Conservation (phyloP, 805 yeast species). For the Komagataella pastoris region DNA sequence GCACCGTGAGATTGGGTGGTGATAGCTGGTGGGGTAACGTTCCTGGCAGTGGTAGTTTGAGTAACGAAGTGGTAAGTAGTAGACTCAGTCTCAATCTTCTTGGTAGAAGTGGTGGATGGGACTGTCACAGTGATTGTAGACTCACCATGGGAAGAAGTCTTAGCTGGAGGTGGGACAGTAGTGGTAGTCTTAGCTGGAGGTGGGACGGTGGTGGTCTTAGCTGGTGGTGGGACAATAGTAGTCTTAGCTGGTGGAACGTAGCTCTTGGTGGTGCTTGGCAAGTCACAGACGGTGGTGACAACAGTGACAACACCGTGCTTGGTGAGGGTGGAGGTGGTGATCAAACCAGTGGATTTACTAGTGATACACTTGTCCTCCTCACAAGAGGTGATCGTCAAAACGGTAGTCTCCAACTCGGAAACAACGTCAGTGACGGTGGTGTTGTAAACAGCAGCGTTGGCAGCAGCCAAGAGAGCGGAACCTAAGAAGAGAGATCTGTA, state of each 20-base stretch:
- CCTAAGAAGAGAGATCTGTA: constrained; percentile 4
- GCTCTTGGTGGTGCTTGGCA: constrained; percentile 5
- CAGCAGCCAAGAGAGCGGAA: constrained; percentile 10
- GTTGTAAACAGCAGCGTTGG: constrained; percentile 7
- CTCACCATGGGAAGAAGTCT: not conserved
- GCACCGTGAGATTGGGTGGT: not conserved
- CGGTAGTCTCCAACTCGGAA: constrained; percentile 8
- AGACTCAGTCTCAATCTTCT: constrained; percentile 1
- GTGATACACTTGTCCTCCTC: constrained; percentile 14
- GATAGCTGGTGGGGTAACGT: not conserved
- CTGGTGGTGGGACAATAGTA: not conserved
- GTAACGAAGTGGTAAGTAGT: constrained; percentile 3
- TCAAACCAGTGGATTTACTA: constrained; percentile 12
- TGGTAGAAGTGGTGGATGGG: constrained; percentile 8
- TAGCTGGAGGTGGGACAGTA: not conserved
- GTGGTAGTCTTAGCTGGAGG: not conserved
- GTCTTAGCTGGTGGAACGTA: constrained; percentile 1
- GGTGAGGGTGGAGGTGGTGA: constrained; percentile 16
- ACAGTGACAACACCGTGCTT: constrained; percentile 21
- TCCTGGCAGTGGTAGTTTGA: not conserved
- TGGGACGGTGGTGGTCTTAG: not conserved
- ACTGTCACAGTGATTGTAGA: not conserved
- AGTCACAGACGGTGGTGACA: constrained; percentile 23
- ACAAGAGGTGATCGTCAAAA: constrained; percentile 18
- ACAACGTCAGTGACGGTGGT: constrained; percentile 8